Percentiles rank a stretch among this genome's conserved stretches.
Evolutionary conservation across 2,329 filamentous ascomycete species (phyloP).

Genomic region (Alternaria arbusti): DNA sequence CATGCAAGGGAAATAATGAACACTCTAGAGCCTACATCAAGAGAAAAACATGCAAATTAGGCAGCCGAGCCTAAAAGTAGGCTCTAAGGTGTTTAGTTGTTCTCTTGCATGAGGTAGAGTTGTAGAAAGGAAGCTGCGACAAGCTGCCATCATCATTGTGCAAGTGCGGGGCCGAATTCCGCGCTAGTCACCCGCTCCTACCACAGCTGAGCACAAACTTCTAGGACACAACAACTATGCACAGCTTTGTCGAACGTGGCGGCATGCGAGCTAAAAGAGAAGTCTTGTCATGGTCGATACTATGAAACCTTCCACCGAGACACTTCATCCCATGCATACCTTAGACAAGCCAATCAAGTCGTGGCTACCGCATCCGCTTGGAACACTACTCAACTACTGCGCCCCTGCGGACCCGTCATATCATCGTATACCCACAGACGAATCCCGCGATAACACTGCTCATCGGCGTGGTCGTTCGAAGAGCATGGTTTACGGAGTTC

Average conservation of each 20-base stretch:
- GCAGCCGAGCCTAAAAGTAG: too few species aligned
- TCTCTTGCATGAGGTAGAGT: too few species aligned
- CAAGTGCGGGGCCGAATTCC: not conserved
- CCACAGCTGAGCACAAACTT: not conserved
- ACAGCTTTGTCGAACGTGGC: not conserved
- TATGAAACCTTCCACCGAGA: not conserved
- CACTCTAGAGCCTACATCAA: too few species aligned
- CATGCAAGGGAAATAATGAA: too few species aligned
- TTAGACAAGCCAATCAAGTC: not conserved
- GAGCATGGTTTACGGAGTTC: not conserved
- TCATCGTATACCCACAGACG: not conserved
- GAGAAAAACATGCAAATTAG: too few species aligned
- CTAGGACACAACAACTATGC: not conserved
- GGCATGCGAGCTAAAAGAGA: not conserved
- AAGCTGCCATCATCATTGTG: not conserved
- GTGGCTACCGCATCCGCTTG: not conserved
- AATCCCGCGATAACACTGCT: not conserved
- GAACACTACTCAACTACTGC: not conserved
- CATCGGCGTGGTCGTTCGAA: not conserved
- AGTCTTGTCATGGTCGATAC: fast-evolving
- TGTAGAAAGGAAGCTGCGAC: not conserved
- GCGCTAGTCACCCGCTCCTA: not conserved
- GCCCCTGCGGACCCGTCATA: not conserved
- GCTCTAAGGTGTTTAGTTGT: too few species aligned
- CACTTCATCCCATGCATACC: not conserved